These are phyloP conservation scores for Microstegium vimineum DNA, from an alignment of 176 grass and related monocot genomes.

Conservation along the genomic window DNA sequence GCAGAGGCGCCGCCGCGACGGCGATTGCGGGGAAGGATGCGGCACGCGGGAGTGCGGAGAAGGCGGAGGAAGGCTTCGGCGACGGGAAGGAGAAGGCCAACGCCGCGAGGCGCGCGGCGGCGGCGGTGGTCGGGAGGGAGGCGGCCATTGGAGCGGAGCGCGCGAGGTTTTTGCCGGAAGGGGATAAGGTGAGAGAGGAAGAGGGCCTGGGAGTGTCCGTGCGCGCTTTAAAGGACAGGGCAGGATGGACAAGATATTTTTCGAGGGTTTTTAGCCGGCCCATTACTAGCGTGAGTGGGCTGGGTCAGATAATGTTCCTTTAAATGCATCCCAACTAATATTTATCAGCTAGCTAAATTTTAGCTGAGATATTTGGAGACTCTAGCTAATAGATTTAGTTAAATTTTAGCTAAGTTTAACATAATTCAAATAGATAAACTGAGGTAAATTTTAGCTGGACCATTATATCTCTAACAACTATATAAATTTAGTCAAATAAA, in stretches of 20 bases:
- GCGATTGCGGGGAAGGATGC: conserved; percentile 3
- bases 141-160: conserved; percentile 52
- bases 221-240: not conserved
- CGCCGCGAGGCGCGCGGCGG: conserved; percentile 14
- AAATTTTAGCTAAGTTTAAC: too few relatives aligned
- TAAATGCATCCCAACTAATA: too few relatives aligned
- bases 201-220: too few relatives aligned
- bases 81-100: not conserved
- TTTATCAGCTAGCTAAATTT: too few relatives aligned
- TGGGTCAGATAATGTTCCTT: not conserved
- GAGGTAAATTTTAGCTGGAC: too few relatives aligned
- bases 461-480: too few relatives aligned
- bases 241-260: conserved; percentile 18
- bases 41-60: not conserved
- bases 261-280: not conserved
- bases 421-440: too few relatives aligned
- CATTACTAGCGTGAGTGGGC: not conserved
- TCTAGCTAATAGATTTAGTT: too few relatives aligned
- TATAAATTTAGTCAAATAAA: too few relatives aligned
- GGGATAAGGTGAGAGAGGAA: not conserved
- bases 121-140: conserved; percentile 41
- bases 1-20: not conserved
- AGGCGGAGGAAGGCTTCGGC: not conserved
- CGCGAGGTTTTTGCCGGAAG: not conserved
- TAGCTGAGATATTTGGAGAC: too few relatives aligned